Percentiles rank a stretch among this genome's conserved stretches.
Evolutionary conservation across 176 grass and related monocot genomes (phyloP).

Genomic region (Ensete glaucum): DNA sequence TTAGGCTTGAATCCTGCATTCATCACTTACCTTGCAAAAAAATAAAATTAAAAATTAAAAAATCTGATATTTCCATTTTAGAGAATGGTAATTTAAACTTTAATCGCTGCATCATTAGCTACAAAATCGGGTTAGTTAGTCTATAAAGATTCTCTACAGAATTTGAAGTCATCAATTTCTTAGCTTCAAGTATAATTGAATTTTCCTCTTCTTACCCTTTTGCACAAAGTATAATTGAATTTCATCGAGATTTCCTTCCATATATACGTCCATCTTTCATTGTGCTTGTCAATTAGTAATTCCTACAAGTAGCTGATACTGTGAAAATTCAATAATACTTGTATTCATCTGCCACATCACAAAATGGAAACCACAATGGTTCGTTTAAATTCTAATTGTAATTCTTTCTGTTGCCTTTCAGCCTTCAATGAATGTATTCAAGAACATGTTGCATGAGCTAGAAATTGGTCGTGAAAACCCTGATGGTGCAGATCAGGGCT

Average conservation of each 20-base stretch:
- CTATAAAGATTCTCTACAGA: neutral
- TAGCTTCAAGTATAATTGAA: neutral
- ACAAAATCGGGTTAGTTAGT: too few species aligned
- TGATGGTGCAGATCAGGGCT: conserved; percentile 89
- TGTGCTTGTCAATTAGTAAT: too few species aligned
- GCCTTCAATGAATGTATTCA: conserved; percentile 89
- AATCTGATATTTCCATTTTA: too few species aligned
- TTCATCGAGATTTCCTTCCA: too few species aligned
- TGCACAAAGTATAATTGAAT: too few species aligned
- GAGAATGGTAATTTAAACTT: too few species aligned
- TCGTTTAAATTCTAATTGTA: neutral
- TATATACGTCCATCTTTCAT: too few species aligned
- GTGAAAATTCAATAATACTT: neutral
- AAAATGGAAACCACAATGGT: neutral
- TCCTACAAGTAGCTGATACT: neutral
- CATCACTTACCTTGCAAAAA: too few species aligned
- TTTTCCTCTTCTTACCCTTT: neutral
- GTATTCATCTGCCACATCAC: neutral
- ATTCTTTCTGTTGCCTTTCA: conserved; percentile 20
- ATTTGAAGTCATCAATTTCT: neutral
- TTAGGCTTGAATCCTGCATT: too few species aligned
- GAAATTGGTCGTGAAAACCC: conserved; percentile 59
- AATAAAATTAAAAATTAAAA: too few species aligned
- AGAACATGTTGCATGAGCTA: conserved; percentile 74
- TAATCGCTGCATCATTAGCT: too few species aligned